Evolutionary conservation across 306 rosid genomes (phyloP), one percentile per base, ranked within the genome.

Genomic region (Dicorynia guianensis): DNA sequence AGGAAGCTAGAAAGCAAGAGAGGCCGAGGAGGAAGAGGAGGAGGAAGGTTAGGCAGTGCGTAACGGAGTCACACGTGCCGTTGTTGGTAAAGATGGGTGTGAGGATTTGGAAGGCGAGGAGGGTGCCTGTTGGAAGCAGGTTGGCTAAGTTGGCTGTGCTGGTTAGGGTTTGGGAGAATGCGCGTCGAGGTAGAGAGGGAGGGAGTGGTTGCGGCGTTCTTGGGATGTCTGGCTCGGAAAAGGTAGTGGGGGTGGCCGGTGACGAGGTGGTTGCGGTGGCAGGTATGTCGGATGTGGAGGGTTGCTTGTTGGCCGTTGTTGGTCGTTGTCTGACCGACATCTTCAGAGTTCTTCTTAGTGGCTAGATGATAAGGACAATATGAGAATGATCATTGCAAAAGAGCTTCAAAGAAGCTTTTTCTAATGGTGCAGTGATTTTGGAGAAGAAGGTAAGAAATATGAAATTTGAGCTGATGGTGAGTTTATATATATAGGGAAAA

Each of bases 91-190:
- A 92, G 7, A 87, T 1, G 0, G 97, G 97, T 0, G 80, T 84
- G 1, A 92, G 90, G 12, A 92, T 72, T 54, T 92, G 93, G 80
- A 92, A 88, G 3, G 90, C 91, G 0, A 89, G 60, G 34, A 92
- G 93, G 33, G 93, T 89, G 0, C 97, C 97, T 0, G 96, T 88
- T 0, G 97, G 97, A 18, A 92, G 93, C 4, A 88, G 89, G 62
- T 92, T 92, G 2, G 96, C 93, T 36, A 92, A 70, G 81, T 85
- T 86, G 66, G 96, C 93, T 0, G 97, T 84, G 85, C 84, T 34
- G 0, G 86, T 71, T 4, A 91, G 56, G 13, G 82, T 71, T 33
- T 80, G 87, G 1, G 93, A 79, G 25, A 90, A 47, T 8, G 87
- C 87, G 0, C 87, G 68, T 44, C 80, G 86, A 0, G 80, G 63